A percentile compares a stretch with the other conserved stretches of the same genome.
Conservation (phyloP, 495 filamentous ascomycete species). For the Cairneyella variabilis region DNA sequence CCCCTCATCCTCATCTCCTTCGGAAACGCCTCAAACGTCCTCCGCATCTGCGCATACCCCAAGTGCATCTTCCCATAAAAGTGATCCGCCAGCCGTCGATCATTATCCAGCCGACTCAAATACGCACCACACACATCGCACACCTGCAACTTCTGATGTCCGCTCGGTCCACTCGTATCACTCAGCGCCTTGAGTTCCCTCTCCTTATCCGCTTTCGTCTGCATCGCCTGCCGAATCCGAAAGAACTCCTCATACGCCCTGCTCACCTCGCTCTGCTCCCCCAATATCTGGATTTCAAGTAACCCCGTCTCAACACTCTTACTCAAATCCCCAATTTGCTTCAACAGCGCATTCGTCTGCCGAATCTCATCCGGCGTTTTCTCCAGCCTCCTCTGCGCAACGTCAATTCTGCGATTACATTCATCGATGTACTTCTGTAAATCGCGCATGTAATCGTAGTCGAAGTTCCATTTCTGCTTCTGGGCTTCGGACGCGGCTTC, state of each 20-base stretch:
- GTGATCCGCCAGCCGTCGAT: conserved; percentile 88
- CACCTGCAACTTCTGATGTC: conserved; percentile 96
- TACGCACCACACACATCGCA: conserved; percentile 98
- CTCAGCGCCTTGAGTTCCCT: conserved; percentile 86
- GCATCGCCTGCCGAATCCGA: conserved; percentile 74
- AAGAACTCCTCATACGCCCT: conserved; percentile 82
- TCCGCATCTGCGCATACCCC: conserved; percentile 96
- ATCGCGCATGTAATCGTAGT: conserved; percentile 94
- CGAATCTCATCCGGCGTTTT: conserved; percentile 98
- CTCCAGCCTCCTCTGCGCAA: conserved; percentile 84
- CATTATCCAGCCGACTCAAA: conserved; percentile 86
- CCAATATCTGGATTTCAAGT: conserved; percentile 80
- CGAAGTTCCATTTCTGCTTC: conserved; percentile 79
- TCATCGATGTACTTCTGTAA: conserved; percentile 95
- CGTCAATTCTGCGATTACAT: conserved; percentile 90
- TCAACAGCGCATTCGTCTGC: conserved; percentile 90
- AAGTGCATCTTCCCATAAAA: conserved; percentile 99
- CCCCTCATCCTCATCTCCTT: conserved; percentile 75
- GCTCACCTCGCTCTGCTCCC: conserved; percentile 74
- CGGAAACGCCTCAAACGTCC: conserved; percentile 77
- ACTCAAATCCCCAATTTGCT: conserved; percentile 79
- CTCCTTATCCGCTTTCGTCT: conserved; percentile 79
- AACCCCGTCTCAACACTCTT: conserved; percentile 78
- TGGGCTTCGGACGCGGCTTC: conserved; percentile 62
- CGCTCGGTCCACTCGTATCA: conserved; percentile 85